Evolutionary conservation across 371 early-diverging fungal genomes (phyloP).

Genomic region (Syncephalastrum sp.): DNA sequence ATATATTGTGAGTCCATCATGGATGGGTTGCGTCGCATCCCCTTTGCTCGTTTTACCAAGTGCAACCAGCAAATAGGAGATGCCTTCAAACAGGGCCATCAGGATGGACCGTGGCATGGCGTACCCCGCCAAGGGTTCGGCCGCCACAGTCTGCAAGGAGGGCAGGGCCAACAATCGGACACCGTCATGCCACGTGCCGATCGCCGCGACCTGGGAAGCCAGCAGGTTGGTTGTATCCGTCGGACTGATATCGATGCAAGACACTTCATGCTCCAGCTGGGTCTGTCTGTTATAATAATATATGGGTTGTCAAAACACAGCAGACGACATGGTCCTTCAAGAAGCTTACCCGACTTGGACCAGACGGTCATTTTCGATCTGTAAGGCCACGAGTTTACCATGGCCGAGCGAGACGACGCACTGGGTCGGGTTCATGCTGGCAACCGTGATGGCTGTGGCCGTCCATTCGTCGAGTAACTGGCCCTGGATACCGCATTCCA

Average conservation of each 20-base stretch:
- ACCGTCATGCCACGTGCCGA: slow-evolving; percentile 79
- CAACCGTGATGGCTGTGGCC: slow-evolving; percentile 61
- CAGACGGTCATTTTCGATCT: slow-evolving; percentile 43
- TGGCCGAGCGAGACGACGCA: slow-evolving; percentile 68
- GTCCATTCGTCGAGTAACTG: slow-evolving; percentile 54
- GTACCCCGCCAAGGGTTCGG: slow-evolving; percentile 54
- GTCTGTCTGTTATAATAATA: slow-evolving; percentile 18
- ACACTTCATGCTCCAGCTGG: slow-evolving; percentile 62
- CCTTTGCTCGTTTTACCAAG: slow-evolving; percentile 49
- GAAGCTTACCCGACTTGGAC: slow-evolving; percentile 45
- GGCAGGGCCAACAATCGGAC: slow-evolving; percentile 67
- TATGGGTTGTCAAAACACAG: background rate
- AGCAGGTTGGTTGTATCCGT: slow-evolving; percentile 29
- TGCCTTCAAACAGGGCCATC: slow-evolving; percentile 70
- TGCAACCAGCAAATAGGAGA: slow-evolving; percentile 76
- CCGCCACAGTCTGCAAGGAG: slow-evolving; percentile 45
- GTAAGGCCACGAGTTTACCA: slow-evolving; percentile 58
- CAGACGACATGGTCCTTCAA: background rate
- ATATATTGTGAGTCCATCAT: background rate
- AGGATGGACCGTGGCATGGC: slow-evolving; percentile 80
- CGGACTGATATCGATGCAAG: slow-evolving; percentile 73
- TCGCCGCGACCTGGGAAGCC: slow-evolving; percentile 55
- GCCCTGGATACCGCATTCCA: slow-evolving; percentile 25
- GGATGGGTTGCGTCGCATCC: background rate
- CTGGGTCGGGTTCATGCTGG: slow-evolving; percentile 59